Evolutionary conservation across 768 basidiomycete species (phyloP).

Genomic region (Galerina sulciceps): DNA sequence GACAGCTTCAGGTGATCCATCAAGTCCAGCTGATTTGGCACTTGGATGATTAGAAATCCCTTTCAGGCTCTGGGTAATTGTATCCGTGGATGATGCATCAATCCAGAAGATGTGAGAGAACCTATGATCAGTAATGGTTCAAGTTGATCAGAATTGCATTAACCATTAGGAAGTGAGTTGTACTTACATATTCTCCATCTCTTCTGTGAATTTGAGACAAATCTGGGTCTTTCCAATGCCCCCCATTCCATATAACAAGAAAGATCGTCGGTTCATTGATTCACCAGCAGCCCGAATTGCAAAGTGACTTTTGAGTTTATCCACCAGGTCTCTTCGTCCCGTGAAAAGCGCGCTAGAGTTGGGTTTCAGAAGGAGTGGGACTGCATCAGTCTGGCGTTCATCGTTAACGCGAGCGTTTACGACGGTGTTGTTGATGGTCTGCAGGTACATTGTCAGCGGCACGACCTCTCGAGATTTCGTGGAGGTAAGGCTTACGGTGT

Average conservation of each 20-base stretch:
- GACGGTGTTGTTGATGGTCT: neutral
- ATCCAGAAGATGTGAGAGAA: neutral
- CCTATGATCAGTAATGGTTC: neutral
- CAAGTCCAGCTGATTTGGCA: neutral
- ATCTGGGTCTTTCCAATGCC: conserved; percentile 26
- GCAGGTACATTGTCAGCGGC: neutral
- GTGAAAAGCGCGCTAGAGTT: conserved; percentile 11
- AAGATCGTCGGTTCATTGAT: neutral
- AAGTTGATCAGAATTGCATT: neutral
- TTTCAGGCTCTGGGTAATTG: neutral
- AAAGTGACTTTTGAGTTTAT: conserved; percentile 14
- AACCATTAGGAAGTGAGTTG: neutral
- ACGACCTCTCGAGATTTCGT: too few species aligned
- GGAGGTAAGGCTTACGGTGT: neutral
- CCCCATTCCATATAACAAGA: conserved; percentile 23
- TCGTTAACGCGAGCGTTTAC: neutral
- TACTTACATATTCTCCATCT: neutral
- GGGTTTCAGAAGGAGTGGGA: neutral
- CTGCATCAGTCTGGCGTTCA: neutral
- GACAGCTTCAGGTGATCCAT: neutral
- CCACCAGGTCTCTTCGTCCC: conserved; percentile 12
- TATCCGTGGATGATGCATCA: neutral
- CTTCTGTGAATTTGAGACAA: conserved; percentile 19
- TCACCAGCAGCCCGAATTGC: neutral
- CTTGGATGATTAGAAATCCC: neutral